Base-by-base conservation (phyloP, 345 rosid species). In the Orychophragmus violaceus region DNA sequence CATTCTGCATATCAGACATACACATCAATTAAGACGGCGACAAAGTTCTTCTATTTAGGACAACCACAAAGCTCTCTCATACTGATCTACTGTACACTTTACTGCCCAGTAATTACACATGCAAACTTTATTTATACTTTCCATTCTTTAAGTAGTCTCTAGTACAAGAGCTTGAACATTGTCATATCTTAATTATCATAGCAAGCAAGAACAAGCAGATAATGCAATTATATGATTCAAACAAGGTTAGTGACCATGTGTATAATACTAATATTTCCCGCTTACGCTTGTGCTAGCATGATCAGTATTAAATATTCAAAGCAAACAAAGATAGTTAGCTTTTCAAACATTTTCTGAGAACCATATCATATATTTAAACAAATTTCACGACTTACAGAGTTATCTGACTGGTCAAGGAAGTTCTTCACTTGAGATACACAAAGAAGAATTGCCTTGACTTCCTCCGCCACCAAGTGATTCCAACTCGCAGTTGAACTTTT, bases 371-470 rank as follows among this genome's bases (percentile, higher is more conserved):
- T 51, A 37, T 23, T 22, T 19, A 23, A 60, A 62, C 46, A 36
- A 65, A 49, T 24, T 68, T 69, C 41, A 56, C n/a, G 64, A 85
- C 94, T 87, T 80, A 90, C 96, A 70, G 79, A 49, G 71, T 81
- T 80, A 67, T 68, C 76, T 59, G 85, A 71, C 79, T 80, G 88
- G 76, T 85, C 88, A 58, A 70, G 54, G 53, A 68, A 62, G 66
- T 59, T 78, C 83, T 85, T 90, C 77, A 83, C 72, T 74, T 81
- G 82, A 30, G 84, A 78, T 11, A 82, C 64, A 49, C 88, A 87
- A 57, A 82, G 79, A 48, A 80, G 81, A 76, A 88, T 81, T 62
- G 83, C 85, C 73, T 84, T 88, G 69, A 90, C 85, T 86, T 94
- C 99, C 66, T 90, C 88, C 3, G 66, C 77, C 80, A 94, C 84